Evolutionary conservation across 2,329 filamentous ascomycete genomes (phyloP).

Genomic region (Colletotrichum godetiae): DNA sequence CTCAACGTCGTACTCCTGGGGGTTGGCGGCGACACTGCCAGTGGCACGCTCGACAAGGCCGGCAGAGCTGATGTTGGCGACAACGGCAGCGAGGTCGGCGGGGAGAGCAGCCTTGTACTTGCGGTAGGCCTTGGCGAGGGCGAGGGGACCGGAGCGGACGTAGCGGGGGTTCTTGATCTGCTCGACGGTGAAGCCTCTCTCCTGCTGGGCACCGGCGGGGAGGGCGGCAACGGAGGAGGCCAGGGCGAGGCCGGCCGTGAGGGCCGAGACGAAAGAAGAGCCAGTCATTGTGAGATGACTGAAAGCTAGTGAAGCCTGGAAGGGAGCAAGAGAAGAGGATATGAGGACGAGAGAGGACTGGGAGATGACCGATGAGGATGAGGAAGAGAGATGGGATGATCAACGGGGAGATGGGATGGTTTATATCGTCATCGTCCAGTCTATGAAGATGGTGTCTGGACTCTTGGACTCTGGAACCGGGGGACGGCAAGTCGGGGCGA

Average conservation of each 20-base stretch:
- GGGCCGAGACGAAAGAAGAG: constrained; percentile 23
- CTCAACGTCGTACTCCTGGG: constrained; percentile 47
- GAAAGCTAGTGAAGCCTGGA: neutral
- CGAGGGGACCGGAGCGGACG: constrained; percentile 45
- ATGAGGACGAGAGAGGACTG: constrained; percentile 11
- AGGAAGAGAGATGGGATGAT: neutral
- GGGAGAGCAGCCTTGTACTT: constrained; percentile 50
- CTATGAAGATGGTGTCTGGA: neutral
- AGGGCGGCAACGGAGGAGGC: constrained; percentile 39
- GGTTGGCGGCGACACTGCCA: constrained; percentile 44
- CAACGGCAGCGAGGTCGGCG: constrained; percentile 41
- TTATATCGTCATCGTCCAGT: constrained; percentile 29
- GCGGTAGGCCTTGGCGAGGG: constrained; percentile 49
- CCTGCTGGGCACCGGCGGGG: constrained; percentile 31
- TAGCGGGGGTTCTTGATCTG: constrained; percentile 51
- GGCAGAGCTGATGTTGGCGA: constrained; percentile 38
- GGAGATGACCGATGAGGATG: constrained; percentile 18
- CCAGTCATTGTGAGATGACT: constrained; percentile 21
- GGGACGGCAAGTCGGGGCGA: neutral
- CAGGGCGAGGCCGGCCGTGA: constrained; percentile 36
- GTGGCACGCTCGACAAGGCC: constrained; percentile 40
- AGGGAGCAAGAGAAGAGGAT: neutral
- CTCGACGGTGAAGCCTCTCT: constrained; percentile 43
- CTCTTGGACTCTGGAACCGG: neutral
- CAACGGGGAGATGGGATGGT: constrained; percentile 2